phyloP scores from a whole-genome alignment of 768 basidiomycete genomes.

The Boletales sp. region DNA sequence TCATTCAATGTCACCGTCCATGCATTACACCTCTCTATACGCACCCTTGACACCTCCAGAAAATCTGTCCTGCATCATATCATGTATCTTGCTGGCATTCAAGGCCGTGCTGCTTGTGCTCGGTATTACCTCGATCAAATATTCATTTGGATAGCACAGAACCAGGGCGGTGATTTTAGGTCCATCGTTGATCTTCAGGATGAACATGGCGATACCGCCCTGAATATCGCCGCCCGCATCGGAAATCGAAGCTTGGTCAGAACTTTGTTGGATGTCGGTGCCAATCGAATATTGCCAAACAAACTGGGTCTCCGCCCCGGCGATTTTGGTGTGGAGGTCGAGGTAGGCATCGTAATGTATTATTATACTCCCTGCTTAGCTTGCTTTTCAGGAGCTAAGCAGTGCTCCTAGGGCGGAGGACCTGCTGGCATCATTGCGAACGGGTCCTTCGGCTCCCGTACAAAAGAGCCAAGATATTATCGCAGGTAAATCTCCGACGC shows the following conservation, averaged over 20 bases:
- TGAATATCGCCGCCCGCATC: conserved; percentile 93
- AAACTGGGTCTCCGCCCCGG: conserved; percentile 90
- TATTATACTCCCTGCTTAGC: not conserved
- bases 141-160: conserved; percentile 78
- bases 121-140: conserved; percentile 91
- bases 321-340: conserved; percentile 92
- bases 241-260: conserved; percentile 86
- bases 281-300: conserved; percentile 84
- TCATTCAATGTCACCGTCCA: conserved; percentile 65
- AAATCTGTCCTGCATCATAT: conserved; percentile 92
- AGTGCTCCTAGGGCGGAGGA: conserved; percentile 75
- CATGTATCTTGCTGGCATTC: conserved; percentile 85
- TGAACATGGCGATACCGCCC: conserved; percentile 90
- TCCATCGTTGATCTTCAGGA: conserved; percentile 89
- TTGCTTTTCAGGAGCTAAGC: conserved; percentile 53
- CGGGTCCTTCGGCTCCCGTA: conserved; percentile 71
- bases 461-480: conserved; percentile 90
- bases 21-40: conserved; percentile 67
- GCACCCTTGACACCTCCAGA: conserved; percentile 82
- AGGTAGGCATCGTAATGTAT: conserved; percentile 46
- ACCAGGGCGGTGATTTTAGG: conserved; percentile 72
- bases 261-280: conserved; percentile 87
- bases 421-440: conserved; percentile 67
- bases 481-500: conserved; percentile 45
- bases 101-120: conserved; percentile 79